phyloP scores from a whole-genome alignment of 371 early-diverging fungal species.

The Mortierella sp. region DNA sequence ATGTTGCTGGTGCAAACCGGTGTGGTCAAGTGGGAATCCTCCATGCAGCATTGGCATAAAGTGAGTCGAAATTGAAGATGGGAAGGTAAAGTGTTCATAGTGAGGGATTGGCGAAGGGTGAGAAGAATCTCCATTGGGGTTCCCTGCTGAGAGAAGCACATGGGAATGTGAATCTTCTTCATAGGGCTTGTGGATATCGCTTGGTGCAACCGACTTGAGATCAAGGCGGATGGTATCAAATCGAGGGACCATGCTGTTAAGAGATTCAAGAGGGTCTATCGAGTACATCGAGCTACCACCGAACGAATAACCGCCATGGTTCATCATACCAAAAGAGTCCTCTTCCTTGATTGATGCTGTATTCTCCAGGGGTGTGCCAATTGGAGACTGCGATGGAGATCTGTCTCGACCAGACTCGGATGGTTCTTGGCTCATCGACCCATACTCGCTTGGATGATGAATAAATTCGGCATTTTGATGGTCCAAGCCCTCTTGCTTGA shows the following conservation, averaged over 20 bases:
- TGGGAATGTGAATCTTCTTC: slow-evolving; percentile 17
- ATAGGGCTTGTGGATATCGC: slow-evolving; percentile 44
- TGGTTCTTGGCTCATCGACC: slow-evolving; percentile 31
- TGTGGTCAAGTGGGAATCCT: slow-evolving; percentile 30
- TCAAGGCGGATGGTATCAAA: slow-evolving; percentile 44
- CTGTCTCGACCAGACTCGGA: slow-evolving; percentile 32
- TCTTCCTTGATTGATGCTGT: slow-evolving; percentile 11
- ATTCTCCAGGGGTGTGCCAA: slow-evolving; percentile 18
- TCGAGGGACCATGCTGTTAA: slow-evolving; percentile 40
- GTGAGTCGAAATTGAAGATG: slow-evolving; percentile 50
- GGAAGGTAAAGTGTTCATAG: slow-evolving; percentile 46
- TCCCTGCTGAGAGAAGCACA: slow-evolving; percentile 12
- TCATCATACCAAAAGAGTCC: slow-evolving; percentile 28
- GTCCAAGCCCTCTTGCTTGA: slow-evolving; percentile 34
- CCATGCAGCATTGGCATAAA: slow-evolving; percentile 51
- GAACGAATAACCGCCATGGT: slow-evolving; percentile 23
- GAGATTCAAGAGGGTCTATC: slow-evolving; percentile 30
- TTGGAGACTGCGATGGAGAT: slow-evolving; percentile 35
- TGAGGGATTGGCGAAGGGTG: slow-evolving; percentile 53
- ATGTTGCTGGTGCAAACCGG: slow-evolving; percentile 26
- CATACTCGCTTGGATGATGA: slow-evolving; percentile 17
- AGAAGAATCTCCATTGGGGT: slow-evolving; percentile 38
- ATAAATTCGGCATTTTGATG: slow-evolving; percentile 2
- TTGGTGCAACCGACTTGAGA: slow-evolving; percentile 42
- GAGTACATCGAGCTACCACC: slow-evolving; percentile 33